A percentile compares a stretch with the other conserved stretches of the same genome.
Conservation (phyloP, 306 rosid genomes). For the Corylus avellana region DNA sequence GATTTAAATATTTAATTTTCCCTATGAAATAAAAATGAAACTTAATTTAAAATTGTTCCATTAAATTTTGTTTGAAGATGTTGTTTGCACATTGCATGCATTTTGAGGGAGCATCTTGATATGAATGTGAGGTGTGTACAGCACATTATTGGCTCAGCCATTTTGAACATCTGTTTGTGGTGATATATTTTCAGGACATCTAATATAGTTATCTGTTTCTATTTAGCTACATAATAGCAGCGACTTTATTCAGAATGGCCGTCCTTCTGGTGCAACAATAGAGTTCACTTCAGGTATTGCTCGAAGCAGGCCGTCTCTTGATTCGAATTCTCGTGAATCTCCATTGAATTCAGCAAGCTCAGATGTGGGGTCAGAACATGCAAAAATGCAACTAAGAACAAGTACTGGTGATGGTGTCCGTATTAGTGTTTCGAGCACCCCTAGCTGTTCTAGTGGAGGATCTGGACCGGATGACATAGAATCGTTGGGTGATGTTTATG, state of each 20-base stretch:
- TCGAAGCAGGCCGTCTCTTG: slow-evolving; percentile 56
- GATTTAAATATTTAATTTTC: background rate
- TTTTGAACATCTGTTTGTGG: background rate
- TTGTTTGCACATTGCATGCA: background rate
- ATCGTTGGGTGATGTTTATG: slow-evolving; percentile 84
- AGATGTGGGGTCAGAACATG: slow-evolving; percentile 65
- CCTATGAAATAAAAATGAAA: background rate
- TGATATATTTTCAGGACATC: slow-evolving; percentile 15
- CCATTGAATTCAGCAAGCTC: slow-evolving; percentile 42
- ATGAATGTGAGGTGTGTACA: slow-evolving; percentile 6
- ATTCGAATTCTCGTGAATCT: slow-evolving; percentile 47
- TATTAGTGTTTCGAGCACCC: slow-evolving; percentile 80
- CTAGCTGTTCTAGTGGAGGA: slow-evolving; percentile 68
- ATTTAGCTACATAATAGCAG: slow-evolving; percentile 47
- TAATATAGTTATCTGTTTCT: slow-evolving; percentile 18
- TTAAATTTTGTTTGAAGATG: background rate
- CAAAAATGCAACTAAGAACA: slow-evolving; percentile 71
- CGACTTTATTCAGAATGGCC: slow-evolving; percentile 40
- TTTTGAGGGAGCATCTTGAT: background rate
- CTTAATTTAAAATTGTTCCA: background rate
- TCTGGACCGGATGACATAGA: slow-evolving; percentile 94
- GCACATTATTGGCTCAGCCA: background rate
- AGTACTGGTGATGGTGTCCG: slow-evolving; percentile 83
- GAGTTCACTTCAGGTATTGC: slow-evolving; percentile 48
- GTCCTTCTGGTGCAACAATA: slow-evolving; percentile 54